These are phyloP conservation scores for Geranomyces variabilis DNA, from an alignment of 192 early-diverging fungal genomes.

Conservation along the genomic window DNA sequence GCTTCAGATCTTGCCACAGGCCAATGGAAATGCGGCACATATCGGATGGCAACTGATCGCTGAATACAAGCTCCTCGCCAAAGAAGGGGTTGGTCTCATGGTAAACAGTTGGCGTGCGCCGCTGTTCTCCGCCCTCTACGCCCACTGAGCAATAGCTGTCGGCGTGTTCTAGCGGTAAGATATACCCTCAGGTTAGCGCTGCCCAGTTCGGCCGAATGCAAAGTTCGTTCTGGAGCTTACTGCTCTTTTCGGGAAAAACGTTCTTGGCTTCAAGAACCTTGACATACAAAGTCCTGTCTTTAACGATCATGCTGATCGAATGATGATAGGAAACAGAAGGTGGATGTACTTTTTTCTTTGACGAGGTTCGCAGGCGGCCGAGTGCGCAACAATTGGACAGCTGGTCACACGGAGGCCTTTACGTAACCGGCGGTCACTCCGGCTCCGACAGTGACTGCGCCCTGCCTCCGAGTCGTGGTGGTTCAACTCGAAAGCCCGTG, in stretches of 20 bases:
- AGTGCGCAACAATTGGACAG: no score
- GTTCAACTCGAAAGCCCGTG: no score
- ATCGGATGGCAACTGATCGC: constrained; percentile 28
- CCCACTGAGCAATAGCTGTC: constrained; percentile 24
- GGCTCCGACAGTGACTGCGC: no score
- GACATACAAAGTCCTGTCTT: no score
- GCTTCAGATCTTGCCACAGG: constrained; percentile 22
- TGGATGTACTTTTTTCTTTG: no score
- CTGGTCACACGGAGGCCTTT: no score
- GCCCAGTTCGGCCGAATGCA: neutral
- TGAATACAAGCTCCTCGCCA: constrained; percentile 32
- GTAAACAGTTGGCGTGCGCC: constrained; percentile 30
- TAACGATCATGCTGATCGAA: no score
- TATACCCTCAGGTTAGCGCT: neutral
- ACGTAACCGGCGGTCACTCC: no score
- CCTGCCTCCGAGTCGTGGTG: no score
- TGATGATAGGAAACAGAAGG: no score
- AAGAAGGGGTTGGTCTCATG: constrained; percentile 27
- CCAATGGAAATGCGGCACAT: constrained; percentile 11
- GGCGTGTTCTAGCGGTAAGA: constrained; percentile 9
- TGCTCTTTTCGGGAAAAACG: constrained; percentile 22
- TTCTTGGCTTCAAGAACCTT: constrained; percentile 27
- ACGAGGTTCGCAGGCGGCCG: no score
- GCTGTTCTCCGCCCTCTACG: constrained; percentile 32
- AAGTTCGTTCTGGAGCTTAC: constrained; percentile 17